Base-by-base conservation (phyloP, 2,329 filamentous ascomycete genomes). In the Didymella keratinophila region DNA sequence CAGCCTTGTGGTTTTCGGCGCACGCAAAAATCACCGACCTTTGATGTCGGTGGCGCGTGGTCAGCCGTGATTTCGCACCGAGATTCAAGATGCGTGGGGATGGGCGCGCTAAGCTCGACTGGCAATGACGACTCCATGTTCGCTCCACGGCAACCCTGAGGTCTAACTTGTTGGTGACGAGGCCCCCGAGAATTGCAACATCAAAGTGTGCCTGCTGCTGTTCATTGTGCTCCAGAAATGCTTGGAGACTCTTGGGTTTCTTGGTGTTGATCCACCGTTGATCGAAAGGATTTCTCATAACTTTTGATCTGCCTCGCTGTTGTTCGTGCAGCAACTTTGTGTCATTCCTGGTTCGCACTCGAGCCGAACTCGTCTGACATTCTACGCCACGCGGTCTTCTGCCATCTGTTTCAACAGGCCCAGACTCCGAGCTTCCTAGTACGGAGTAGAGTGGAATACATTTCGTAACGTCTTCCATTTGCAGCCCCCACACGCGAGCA, bases 31-130 rank as follows among this genome's bases (percentile, higher is more conserved):
- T 23, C 25, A 14, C 7, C 23, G 25, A 36, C 34, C 30, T 43
- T 49, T 49, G 21, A 53, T 52, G 49, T 55, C 39, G 43, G 60
- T 59, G 56, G 64, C 62, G 47, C 41, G 53, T 45, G 4, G 9
- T 28, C 5, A 6, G 21, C 41, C 14, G 21, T 36, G 21, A 28
- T 23, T 36, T 20, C 6, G 30, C 30, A 14, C n/a, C 36, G 37
- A 44, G 28, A 39, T 30, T 43, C 36, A 18, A 30, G n/a, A 37
- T 49, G 28, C 42, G 30, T 53, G 56, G 56, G 48, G 50, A 18
- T 16, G 18, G 4, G 7, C 27, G 27, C 50, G 18, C 50, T 53
- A 53, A 11, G 36, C 36, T 39, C n/a, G n/a, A 18, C 21, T 25
- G 42, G 39, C 12, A 44, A 32, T 53, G 50, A 51, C 45, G 41